Base-by-base conservation (phyloP, 805 yeast species). In the Pichia nakasei region DNA sequence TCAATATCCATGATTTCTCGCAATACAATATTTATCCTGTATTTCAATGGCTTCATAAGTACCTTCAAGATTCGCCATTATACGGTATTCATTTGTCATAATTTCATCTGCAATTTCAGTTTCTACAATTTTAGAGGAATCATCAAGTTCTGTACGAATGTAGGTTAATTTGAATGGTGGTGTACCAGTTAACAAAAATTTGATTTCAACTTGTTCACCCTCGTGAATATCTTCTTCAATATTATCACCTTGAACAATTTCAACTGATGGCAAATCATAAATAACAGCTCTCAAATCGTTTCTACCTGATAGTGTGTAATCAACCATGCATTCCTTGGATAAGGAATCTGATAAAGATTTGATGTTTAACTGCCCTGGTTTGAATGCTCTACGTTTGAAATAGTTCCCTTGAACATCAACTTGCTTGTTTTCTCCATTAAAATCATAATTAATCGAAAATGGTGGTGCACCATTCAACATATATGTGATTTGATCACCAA, bases 101-200 rank as follows among this genome's bases (percentile, higher is more conserved):
- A 93, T 85, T 50, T 82, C 73, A 43, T 82, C 85, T 32, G 86
- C 75, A 13, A 80, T 78, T 49, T 78, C 61, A 54, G 74, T 65
- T 54, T 78, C 74, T 13, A 73, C 69, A 13, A 70, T 59, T 35
- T 65, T 67, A 41, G 64, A 64, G 32, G 50, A 55, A 22, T 60
- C 64, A 6, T 50, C 44, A 19, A 60, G 41, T 35, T 59, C 64
- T 7, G 84, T 80, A 57, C 97, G 75, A 9, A 83, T 83, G 58
- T 89, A 93, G 1, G 89, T 85, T 51, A 93, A 71, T 35, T 80
- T 68, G 67, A 91, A 93, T 12, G 99, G 99, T 11, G 97, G 95
- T 0, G 80, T 75, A 15, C 98, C 98, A 29, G 75, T 74, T 55
- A 93, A 85, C 19, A 78, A 73, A 64, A 93, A 91, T 2, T 74